Evolutionary conservation across 2,329 filamentous ascomycete species (phyloP).

Genomic region (Trichoderma brevicompactum): DNA sequence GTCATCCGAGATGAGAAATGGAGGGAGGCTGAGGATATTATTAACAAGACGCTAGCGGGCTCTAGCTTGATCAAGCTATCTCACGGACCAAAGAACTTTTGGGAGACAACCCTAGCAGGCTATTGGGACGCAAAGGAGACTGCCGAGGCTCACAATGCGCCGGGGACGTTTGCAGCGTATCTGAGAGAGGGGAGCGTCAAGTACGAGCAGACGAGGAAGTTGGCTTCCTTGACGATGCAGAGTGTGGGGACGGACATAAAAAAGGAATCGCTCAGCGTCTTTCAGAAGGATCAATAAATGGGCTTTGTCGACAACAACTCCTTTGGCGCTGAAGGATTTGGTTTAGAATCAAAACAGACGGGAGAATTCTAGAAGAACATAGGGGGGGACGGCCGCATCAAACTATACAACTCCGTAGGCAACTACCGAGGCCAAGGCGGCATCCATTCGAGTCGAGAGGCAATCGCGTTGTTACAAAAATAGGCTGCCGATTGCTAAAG

Average conservation of each 20-base stretch:
- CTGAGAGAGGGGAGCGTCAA: conserved; percentile 43
- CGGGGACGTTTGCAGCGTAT: conserved; percentile 44
- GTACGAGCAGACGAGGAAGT: conserved; percentile 41
- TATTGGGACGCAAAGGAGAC: conserved; percentile 42
- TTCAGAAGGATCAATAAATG: neutral
- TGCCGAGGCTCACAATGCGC: conserved; percentile 37
- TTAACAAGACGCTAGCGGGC: conserved; percentile 41
- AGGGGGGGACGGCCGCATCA: too few relatives aligned
- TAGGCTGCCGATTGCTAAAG: too few relatives aligned
- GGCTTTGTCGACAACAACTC: too few relatives aligned
- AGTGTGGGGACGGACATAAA: neutral
- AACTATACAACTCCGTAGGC: too few relatives aligned
- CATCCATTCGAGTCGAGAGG: too few relatives aligned
- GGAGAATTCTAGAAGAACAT: too few relatives aligned
- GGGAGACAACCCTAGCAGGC: conserved; percentile 36
- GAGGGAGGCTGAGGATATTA: conserved; percentile 34
- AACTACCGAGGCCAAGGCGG: too few relatives aligned
- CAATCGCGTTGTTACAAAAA: too few relatives aligned
- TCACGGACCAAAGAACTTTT: conserved; percentile 36
- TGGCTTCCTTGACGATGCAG: neutral
- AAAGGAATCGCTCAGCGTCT: neutral
- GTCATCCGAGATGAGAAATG: conserved; percentile 30
- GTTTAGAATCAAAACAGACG: too few relatives aligned
- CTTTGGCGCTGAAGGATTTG: too few relatives aligned
- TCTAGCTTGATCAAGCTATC: conserved; percentile 44